Evolutionary conservation across 495 filamentous ascomycete species (phyloP).

Genomic region (Stereocaulon alpinum): DNA sequence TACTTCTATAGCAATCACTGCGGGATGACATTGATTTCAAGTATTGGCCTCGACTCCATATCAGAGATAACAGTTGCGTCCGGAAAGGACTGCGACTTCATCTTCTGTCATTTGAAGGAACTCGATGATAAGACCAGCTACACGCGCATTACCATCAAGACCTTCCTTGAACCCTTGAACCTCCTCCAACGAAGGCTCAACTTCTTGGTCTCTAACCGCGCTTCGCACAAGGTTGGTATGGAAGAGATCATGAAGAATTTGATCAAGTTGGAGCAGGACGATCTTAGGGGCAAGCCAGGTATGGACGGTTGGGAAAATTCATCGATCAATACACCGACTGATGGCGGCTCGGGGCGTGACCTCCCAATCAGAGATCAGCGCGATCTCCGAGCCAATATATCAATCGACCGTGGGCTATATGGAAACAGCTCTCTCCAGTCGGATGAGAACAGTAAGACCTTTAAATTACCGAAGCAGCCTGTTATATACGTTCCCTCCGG

Average conservation of each 20-base stretch:
- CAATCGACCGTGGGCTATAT: constrained; percentile 51
- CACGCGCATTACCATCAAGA: constrained; percentile 73
- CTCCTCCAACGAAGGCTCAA: constrained; percentile 76
- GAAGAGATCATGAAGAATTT: constrained; percentile 56
- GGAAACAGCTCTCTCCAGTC: constrained; percentile 33
- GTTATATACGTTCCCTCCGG: constrained; percentile 74
- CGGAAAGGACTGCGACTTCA: constrained; percentile 84
- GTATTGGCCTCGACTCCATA: constrained; percentile 60
- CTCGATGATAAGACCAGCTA: constrained; percentile 49
- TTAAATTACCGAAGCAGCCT: constrained; percentile 74
- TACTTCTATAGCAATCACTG: constrained; percentile 95
- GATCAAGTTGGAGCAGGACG: constrained; percentile 57
- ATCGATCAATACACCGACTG: constrained; percentile 52
- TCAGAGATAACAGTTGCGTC: constrained; percentile 81
- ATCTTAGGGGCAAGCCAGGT: constrained; percentile 53
- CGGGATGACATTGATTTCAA: constrained; percentile 78
- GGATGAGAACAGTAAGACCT: constrained; percentile 44
- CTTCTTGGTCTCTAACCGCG: constrained; percentile 67
- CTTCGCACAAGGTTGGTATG: constrained; percentile 49
- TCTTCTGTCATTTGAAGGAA: constrained; percentile 74
- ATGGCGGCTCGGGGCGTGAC: constrained; percentile 25
- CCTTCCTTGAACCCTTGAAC: constrained; percentile 78
- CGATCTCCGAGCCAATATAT: constrained; percentile 50
- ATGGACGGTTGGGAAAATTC: constrained; percentile 92
- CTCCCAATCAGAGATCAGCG: constrained; percentile 30